phyloP scores from a whole-genome alignment of 2,329 filamentous ascomycete genomes.

The Harringtonia aguacate region DNA sequence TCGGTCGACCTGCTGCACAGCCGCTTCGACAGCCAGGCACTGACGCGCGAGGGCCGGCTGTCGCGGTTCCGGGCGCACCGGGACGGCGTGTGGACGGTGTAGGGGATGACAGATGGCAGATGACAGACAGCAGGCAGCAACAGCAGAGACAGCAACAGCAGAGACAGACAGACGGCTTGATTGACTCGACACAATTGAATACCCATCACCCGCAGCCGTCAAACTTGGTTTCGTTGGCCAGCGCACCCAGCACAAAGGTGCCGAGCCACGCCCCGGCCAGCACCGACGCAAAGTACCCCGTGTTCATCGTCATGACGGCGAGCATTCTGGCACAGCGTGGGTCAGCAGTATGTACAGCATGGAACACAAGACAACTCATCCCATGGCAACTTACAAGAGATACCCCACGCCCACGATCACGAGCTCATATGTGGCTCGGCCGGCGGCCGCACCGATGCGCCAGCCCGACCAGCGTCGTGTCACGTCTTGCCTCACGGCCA shows the following conservation, averaged over 20 bases:
- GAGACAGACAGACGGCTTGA: too few relatives aligned
- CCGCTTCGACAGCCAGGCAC: too few relatives aligned
- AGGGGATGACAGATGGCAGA: too few relatives aligned
- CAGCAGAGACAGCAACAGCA: too few relatives aligned
- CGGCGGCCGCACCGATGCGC: not conserved
- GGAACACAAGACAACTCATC: not conserved
- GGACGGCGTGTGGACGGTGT: too few relatives aligned
- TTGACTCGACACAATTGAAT: too few relatives aligned
- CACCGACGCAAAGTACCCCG: constrained; percentile 70
- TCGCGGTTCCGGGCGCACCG: too few relatives aligned
- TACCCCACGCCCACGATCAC: constrained; percentile 69
- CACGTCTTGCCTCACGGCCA: too few relatives aligned
- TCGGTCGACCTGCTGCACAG: too few relatives aligned
- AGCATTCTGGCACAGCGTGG: constrained; percentile 75
- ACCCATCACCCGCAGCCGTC: constrained; percentile 30
- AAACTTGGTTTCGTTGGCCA: constrained; percentile 27
- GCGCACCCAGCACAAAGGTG: constrained; percentile 67
- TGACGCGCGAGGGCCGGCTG: too few relatives aligned
- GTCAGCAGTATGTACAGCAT: not conserved
- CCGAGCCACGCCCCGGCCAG: constrained; percentile 70
- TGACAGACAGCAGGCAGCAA: too few relatives aligned
- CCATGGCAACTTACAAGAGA: constrained; percentile 63
- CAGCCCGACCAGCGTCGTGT: not conserved
- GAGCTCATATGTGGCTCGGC: constrained; percentile 2
- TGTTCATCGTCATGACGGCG: constrained; percentile 77